Evolutionary conservation across 495 filamentous ascomycete species (phyloP).

Genomic region (Hyphodiscus hymeniophilus): DNA sequence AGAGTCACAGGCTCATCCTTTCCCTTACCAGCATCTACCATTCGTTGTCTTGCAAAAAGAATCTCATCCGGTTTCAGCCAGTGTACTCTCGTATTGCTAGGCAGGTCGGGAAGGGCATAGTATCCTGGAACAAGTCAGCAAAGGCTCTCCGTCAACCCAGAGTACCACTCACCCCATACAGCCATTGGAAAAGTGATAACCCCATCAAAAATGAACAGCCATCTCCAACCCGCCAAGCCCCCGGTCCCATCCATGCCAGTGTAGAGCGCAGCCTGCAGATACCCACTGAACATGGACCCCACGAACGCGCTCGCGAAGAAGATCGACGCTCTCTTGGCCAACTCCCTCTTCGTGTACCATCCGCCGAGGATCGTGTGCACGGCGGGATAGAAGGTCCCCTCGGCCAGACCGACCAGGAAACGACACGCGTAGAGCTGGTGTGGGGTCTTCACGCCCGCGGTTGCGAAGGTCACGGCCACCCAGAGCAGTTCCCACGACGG

Average conservation of each 20-base stretch:
- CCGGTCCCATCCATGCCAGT: conserved; percentile 33
- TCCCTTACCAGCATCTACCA: conserved; percentile 19
- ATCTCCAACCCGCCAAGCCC: conserved; percentile 42
- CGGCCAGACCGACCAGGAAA: conserved; percentile 50
- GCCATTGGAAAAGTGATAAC: conserved; percentile 27
- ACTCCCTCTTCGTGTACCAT: conserved; percentile 33
- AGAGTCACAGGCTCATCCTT: conserved; percentile 7
- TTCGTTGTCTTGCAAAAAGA: conserved; percentile 27
- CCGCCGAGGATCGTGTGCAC: conserved; percentile 40
- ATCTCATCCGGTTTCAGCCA: conserved; percentile 3
- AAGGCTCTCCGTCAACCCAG: conserved; percentile 21
- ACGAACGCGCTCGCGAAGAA: conserved; percentile 21
- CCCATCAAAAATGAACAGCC: conserved; percentile 33
- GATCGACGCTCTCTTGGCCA: conserved; percentile 27
- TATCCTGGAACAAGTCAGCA: conserved; percentile 18
- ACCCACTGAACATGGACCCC: conserved; percentile 41
- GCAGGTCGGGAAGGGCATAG: conserved; percentile 23
- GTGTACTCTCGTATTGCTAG: conserved; percentile 17
- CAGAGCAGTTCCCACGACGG: conserved; percentile 47
- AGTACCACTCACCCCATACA: conserved; percentile 1
- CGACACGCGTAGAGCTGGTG: conserved; percentile 47
- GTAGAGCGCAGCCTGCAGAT: conserved; percentile 44
- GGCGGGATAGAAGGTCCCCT: conserved; percentile 34
- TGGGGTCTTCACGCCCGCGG: conserved; percentile 36
- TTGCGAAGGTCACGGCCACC: conserved; percentile 42